phyloP scores from a whole-genome alignment of 257 asterid genomes.

The Przewalskia tangutica region DNA sequence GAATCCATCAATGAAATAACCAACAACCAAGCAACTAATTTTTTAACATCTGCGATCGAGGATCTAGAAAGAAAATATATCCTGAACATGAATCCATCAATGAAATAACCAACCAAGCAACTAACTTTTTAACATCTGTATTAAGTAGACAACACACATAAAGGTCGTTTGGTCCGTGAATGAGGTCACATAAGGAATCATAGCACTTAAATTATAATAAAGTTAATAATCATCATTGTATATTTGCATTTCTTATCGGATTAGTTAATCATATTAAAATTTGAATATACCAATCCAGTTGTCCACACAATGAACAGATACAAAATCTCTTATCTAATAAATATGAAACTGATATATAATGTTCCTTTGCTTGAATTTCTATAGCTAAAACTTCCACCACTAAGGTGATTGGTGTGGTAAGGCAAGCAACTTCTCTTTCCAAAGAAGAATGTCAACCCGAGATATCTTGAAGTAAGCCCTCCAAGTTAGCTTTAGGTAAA shows the following conservation, averaged over 20 bases:
- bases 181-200: background rate
- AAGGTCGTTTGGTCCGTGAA: background rate
- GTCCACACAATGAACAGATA: background rate
- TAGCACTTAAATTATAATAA: background rate
- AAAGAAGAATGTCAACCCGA: background rate
- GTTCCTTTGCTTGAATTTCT: background rate
- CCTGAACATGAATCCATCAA: background rate
- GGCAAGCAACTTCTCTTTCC: slow-evolving; percentile 1
- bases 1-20: background rate
- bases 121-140: background rate
- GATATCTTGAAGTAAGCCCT: background rate
- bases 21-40: background rate
- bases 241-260: background rate
- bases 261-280: background rate
- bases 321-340: background rate
- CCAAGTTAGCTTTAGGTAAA: background rate
- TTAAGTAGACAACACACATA: background rate
- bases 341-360: background rate
- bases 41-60: too few species aligned
- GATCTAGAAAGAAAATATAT: background rate
- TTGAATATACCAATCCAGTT: background rate
- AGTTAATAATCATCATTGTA: background rate
- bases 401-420: background rate
- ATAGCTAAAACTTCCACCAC: background rate
- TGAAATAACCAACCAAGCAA: background rate